Evolutionary conservation across 1,284 basidiomycete genomes (phyloP), one percentile per base, ranked within the genome.

Genomic region (Cutaneotrichosporon dermatis): DNA sequence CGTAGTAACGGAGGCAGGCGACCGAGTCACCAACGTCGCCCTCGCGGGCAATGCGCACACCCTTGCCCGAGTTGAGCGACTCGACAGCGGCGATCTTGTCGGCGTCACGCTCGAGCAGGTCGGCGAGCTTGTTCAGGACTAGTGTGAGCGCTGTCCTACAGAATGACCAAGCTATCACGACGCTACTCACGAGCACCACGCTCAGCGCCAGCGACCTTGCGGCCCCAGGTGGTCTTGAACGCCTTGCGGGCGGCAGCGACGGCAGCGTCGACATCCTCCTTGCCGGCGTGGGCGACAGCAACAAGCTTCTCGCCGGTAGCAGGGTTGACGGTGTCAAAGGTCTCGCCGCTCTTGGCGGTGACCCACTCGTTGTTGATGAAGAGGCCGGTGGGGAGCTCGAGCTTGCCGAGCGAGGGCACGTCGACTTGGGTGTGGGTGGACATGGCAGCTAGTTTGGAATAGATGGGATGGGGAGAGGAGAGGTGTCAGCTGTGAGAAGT

Each of bases 141-240:
- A 7, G 39, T 2, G 10, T 39, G 2, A 41, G 51, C 7, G 16
- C 25, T 25, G 3, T 3, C 25, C 25, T 25, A 25, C 25, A 25
- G 25, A 25, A 25, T 3, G 25, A 3, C 25, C 25, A 25, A 25
- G 25, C 25, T 10, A 25, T 3, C 2, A 3, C 25, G 2, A 25
- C 2, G 25, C 25, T 10, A 65, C 70, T 59, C 59, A 69, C 69
- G 39, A 58, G 83, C 83, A 39, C 89, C 86, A 55, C 94, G 85
- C 77, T 92, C 86, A 57, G 86, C 84, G 40, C 89, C 89, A 11
- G 89, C 86, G 55, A 89, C 84, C 65, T 92, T 89, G 77, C 88
- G 87, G 13, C 92, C 92, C 92, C 92, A 96, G 33, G 88, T 87
- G 4, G 87, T 90, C 59, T 88, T 85, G 81, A 90, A 92, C 2